Evolutionary conservation across 495 filamentous ascomycete species (phyloP), one percentile per base, ranked within the genome.

Genomic region (Cercophora newfieldiana): DNA sequence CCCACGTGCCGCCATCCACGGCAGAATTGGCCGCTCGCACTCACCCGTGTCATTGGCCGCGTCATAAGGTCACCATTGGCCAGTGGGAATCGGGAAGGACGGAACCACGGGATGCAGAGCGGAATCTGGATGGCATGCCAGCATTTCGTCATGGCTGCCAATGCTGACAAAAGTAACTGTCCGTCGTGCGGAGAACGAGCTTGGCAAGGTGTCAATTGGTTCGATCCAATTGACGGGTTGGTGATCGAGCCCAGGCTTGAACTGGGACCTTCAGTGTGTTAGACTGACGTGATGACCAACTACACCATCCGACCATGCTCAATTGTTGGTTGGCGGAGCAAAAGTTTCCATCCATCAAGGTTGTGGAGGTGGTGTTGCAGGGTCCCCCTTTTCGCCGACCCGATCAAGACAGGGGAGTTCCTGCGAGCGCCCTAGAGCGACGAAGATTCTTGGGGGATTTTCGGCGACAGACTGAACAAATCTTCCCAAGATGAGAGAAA

Each of bases 241-340:
- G n/a, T 53, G 50, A 30, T 57, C 54, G 54, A 57, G 30, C 54
- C 54, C 54, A 30, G 54, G 54, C n/a, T 57, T 57, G 54, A 57
- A 57, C 54, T 57, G 54, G 54, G 25, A 57, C 54, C 54, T 57
- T 57, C 54, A 57, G 54, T 57, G 54, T 57, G 54, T 57, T 57
- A 57, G 54, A 57, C 54, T 57, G 54, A 57, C 54, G 54, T 57
- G 54, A 57, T 57, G n/a, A 57, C 54, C 54, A 57, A 57, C 54
- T 57, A 30, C 54, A 57, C 54, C 54, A 57, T 57, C 54, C 54
- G 54, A 57, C 54, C 54, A 30, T 22, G 22, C 26, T 57, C 22
- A n/a, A 1, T 53, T 53, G 50, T 12, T 53, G 50, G 24, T 19
- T 53, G 7, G 50, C 7, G 2, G 10, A 19, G 5, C 21, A 22